Conservation (phyloP, 2,329 filamentous ascomycete genomes). For the Aspergillus ruber region DNA sequence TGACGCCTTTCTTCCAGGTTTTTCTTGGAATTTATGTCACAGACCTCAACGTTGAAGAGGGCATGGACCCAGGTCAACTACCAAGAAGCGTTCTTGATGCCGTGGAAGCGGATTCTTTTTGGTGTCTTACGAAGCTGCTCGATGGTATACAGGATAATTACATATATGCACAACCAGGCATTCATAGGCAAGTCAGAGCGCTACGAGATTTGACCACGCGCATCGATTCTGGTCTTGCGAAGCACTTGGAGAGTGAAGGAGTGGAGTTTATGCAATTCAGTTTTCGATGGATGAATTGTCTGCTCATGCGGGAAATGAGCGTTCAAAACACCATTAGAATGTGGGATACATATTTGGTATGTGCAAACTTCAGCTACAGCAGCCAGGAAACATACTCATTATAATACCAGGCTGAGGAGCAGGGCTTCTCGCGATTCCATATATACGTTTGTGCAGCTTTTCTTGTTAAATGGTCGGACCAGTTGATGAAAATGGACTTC, state of each 20-base stretch:
- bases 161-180: conserved; percentile 94
- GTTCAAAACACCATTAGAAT: conserved; percentile 95
- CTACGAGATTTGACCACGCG: conserved; percentile 83
- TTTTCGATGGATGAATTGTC: conserved; percentile 99
- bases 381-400: conserved; percentile 9
- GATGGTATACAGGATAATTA: conserved; percentile 99
- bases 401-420: conserved; percentile 74
- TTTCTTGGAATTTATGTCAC: conserved; percentile 92
- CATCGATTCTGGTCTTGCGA: conserved; percentile 77
- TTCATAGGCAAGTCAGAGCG: conserved; percentile 85
- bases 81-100: conserved; percentile 87
- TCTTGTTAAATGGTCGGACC: conserved; percentile 95
- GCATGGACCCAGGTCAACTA: conserved; percentile 94
- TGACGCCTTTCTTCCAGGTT: conserved; percentile 97
- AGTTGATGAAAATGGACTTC: conserved; percentile 94
- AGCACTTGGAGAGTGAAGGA: conserved; percentile 81
- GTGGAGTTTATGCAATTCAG: conserved; percentile 99
- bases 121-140: conserved; percentile 96
- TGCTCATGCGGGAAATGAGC: conserved; percentile 94
- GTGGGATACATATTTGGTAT: conserved; percentile 98
- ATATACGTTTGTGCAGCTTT: conserved; percentile 98
- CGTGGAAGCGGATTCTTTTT: conserved; percentile 95
- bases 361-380: not conserved
- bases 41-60: conserved; percentile 83
- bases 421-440: conserved; percentile 97